Base-by-base conservation (phyloP, 208 protist species). In the Crithidia sp. region DNA sequence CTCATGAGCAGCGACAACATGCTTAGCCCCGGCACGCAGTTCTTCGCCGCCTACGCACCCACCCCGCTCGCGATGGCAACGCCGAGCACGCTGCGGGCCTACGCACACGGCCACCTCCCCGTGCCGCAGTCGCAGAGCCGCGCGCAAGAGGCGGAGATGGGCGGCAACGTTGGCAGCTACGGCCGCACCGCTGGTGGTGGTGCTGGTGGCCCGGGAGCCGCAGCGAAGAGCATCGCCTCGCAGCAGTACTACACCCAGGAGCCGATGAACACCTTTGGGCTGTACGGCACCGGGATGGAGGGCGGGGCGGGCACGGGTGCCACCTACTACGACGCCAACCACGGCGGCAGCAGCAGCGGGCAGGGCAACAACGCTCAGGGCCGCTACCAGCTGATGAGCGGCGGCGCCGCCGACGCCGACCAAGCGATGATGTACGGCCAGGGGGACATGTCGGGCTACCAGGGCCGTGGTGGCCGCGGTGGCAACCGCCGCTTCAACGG, bases 191-290 rank as follows among this genome's bases (percentile, higher is more conserved):
- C 71, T n/a, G 52, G 39, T 13, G 40, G 40, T 12, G 28, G 28
- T 28, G 28, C 28, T 28, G 28, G 28, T 16, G 63, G 58, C 19
- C 50, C 79, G 36, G 57, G 47, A 47, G 53, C 64, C 57, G 53
- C 71, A 19, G 67, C 79, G 7, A 76, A 76, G 64, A 88, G 83
- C 64, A 83, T 92, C 50, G 87, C 90, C 40, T 70, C 83, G 13
- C 91, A 95, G 80, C 91, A 95, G 75, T 94, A 94, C 85, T 93
- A 95, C 83, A 94, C 88, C 12, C 91, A 96, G 79, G 88, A 95
- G 68, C 88, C 87, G 53, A 87, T 93, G 67, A 86, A 85, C 81
- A 61, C 82, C 54, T 95, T 86, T 63, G 81, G 79, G 14, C 69
- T 87, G 52, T 89, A 89, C 57, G 59, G 67, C 72, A 44, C 60